These are phyloP conservation scores for Plantago major DNA, from an alignment of 257 asterid genomes.

Conservation along the genomic window DNA sequence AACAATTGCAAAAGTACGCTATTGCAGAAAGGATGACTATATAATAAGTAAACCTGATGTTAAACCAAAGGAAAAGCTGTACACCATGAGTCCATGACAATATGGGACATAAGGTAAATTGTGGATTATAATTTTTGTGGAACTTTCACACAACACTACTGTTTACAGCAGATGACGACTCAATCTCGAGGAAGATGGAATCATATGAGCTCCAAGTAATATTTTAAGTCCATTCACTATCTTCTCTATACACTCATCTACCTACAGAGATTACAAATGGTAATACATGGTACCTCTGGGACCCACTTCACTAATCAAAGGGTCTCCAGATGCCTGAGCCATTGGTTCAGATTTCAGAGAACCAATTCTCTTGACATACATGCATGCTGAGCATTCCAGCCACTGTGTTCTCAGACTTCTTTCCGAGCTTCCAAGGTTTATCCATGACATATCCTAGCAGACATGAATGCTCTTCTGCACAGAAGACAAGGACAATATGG, in stretches of 20 bases:
- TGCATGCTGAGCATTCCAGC: background rate
- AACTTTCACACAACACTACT: constrained; percentile 15
- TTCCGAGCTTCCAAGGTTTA: background rate
- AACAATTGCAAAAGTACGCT: too few species aligned
- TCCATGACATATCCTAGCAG: background rate
- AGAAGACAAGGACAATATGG: background rate
- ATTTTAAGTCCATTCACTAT: constrained; percentile 2
- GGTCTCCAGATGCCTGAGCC: constrained; percentile 13
- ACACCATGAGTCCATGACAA: background rate
- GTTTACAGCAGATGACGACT: constrained; percentile 21
- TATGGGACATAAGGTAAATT: background rate
- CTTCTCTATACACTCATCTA: constrained; percentile 12
- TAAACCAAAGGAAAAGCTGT: background rate
- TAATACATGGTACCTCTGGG: constrained; percentile 17
- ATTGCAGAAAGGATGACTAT: too few species aligned
- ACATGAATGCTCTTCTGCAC: background rate
- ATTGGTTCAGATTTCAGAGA: background rate
- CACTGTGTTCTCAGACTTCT: constrained; percentile 1
- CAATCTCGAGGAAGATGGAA: constrained; percentile 7
- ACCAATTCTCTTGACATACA: background rate
- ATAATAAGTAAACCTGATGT: too few species aligned
- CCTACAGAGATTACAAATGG: constrained; percentile 12
- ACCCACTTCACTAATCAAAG: constrained; percentile 13
- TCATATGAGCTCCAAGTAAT: background rate
- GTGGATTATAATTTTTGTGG: background rate